Base-by-base conservation (phyloP, 2,329 filamentous ascomycete genomes). In the Trichoderma sp. region DNA sequence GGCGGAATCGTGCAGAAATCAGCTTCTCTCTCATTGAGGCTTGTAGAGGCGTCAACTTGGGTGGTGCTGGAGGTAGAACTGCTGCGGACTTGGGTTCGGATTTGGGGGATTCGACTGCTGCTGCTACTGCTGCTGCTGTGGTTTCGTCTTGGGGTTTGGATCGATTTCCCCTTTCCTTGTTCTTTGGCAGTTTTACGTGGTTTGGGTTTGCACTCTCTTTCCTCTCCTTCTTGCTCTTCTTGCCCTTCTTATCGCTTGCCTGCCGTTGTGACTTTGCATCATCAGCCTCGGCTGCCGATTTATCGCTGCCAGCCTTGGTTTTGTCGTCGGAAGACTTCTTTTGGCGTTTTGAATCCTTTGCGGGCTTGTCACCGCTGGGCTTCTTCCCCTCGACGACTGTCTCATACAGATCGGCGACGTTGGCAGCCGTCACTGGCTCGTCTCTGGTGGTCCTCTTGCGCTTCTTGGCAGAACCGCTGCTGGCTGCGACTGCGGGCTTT, bases 1-100 rank as follows among this genome's bases (percentile, higher is more conserved):
- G 94, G 74, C 96, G 94, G 88, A 99, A 99, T 72, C 96, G 94
- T 1, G 96, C 95, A 11, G 95, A 97, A 74, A 97, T 88, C 74
- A 99, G 90, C 85, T 99, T 99, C 79, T 94, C 92, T 73, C 93
- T 91, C 96, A 99, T 99, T 4, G 93, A 91, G 70, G 92, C 90
- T 85, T 99, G 96, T 71, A 99, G 90, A 4, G 96, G 94, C 1
- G 96, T 99, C 78, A 99, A 89, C 76, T 93, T 93, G 74, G 82
- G 79, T 32, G 83, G 79, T 43, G 84, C 80, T 39, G 84, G 81
- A 51, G 85, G 81, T 8, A 82, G 81, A 51, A 83, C 82, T 1
- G 80, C 82, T 1, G 80, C 30, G 71, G 79, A 76, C 67, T 60
- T 57, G 14, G 56, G 30, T 30, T 58, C 30, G 53, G 53, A 6